Evolutionary conservation across 148 eudicot species (phyloP), one percentile per base, ranked within the genome.

Genomic region (Chenopodium berlandieri): DNA sequence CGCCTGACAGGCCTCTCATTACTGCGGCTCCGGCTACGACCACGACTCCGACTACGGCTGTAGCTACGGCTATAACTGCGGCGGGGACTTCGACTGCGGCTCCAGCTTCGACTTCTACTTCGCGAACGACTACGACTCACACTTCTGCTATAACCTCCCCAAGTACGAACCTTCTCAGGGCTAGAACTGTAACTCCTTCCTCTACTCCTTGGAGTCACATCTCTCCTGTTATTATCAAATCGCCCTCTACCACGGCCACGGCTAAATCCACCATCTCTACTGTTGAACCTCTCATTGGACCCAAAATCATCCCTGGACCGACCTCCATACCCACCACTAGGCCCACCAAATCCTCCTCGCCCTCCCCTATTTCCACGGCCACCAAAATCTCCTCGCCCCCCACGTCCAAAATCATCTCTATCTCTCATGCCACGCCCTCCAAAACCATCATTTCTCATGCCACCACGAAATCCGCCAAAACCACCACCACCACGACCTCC

Each of bases 101-200:
- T 87, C 37, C 82, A 81, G 47, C 88, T 84, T n/a, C 81, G 66
- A 73, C 95, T 91, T 20, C 90, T 47, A 67, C 96, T 92, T 9
- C 91, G 60, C 73, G 91, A 90, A 1, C 93, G 78, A 75, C 95
- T 93, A 4, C 95, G 69, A 58, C 90, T 85, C 12, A 75, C 58
- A 64, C 85, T 89, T 30, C 87, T 63, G 75, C 92, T 88, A 64
- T 83, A 80, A 60, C 82, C 76, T 7, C 88, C 93, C 98, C 97
- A 91, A 0, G 95, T 94, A 52, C 94, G 85, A 58, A 91, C 97
- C 83, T 90, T 93, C 32, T 94, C 95, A 31, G 98, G 98, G 83
- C 97, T 94, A 32, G 86, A 69, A 79, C 98, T 95, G 76, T 74
- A 83, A 82, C 94, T 92, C 79, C 97, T 90, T 62, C 93, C 97